Evolutionary conservation across 2,329 filamentous ascomycete genomes (phyloP), one percentile per base, ranked within the genome.

Genomic region (Alternaria metachromatica): DNA sequence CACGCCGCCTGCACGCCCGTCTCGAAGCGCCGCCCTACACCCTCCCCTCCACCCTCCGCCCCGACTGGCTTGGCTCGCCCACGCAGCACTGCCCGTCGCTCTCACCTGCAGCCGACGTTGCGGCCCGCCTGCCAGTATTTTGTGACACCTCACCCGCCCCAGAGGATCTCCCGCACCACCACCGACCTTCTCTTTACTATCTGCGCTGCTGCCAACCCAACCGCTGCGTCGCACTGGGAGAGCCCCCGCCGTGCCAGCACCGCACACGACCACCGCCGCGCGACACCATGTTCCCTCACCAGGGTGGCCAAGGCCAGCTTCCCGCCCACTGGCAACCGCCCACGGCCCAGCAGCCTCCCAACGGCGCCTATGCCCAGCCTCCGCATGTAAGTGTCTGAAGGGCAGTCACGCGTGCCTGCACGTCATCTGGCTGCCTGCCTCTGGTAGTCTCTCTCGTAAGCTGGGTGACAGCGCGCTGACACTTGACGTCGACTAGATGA

Each of bases 241-340:
- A 46, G 28, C 63, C 73, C 72, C 64, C 74, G 68, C 68, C 73
- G 64, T 74, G 69, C 72, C 73, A 68, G 65, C 65, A 57, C 66
- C 73, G 70, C 72, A 63, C 46, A 18, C 6, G 25, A 20, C 49
- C 43, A 58, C 58, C 48, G 48, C 57, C 54, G 23, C 55, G 50
- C 11, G 48, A 46, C 25, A 48, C 65, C 66, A 79, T 79, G 77
- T 79, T 77, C 63, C 75, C 77, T 70, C 75, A 78, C 67, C 68
- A 74, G 68, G 73, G 69, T 57, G 76, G 74, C 72, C 78, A 77
- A 65, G 78, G 77, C 69, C 78, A 80, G 69, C 72, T 78, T 60
- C 77, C 77, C 62, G 72, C 78, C 30, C 78, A 80, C 66, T 79
- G 77, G 76, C 76, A 79, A 65, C 78, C 78, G 55, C 76, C 76